A percentile compares a stretch with the other conserved stretches of the same genome.
phyloP scores from a whole-genome alignment of 345 rosid genomes.

The Murraya paniculata region DNA sequence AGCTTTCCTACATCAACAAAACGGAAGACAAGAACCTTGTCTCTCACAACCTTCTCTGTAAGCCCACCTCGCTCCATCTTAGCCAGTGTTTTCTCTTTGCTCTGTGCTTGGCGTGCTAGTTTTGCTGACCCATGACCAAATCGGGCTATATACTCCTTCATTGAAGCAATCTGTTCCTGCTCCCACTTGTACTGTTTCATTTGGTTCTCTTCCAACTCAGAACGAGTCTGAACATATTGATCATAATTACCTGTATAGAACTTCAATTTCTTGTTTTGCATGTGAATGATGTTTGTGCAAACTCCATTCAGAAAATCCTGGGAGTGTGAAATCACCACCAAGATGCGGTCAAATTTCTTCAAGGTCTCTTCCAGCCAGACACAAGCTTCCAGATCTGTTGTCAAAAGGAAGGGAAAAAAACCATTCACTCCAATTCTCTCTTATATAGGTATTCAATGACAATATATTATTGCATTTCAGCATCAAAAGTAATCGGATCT shows the following conservation, averaged over 20 bases:
- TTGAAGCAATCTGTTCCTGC: conserved; percentile 94
- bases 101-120: conserved; percentile 98
- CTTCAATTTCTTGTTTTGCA: conserved; percentile 87
- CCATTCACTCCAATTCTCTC: not conserved
- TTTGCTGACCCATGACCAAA: conserved; percentile 99
- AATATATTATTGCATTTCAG: not conserved
- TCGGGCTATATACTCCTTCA: conserved; percentile 99
- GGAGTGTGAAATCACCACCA: conserved; percentile 93
- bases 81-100: conserved; percentile 97
- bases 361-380: conserved; percentile 96
- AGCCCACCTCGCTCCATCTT: conserved; percentile 99
- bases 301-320: conserved; percentile 98
- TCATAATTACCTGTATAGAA: conserved; percentile 86
- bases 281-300: conserved; percentile 95
- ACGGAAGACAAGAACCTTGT: conserved; percentile 79
- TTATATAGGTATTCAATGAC: not conserved
- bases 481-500: not conserved
- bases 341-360: conserved; percentile 90
- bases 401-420: not conserved
- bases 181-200: conserved; percentile 99
- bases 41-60: conserved; percentile 75
- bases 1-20: conserved; percentile 95
- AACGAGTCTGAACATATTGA: conserved; percentile 94
- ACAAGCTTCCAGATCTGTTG: conserved; percentile 94
- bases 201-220: conserved; percentile 95